phyloP scores from a whole-genome alignment of 306 rosid genomes.

The Gastrolobium villosum region DNA sequence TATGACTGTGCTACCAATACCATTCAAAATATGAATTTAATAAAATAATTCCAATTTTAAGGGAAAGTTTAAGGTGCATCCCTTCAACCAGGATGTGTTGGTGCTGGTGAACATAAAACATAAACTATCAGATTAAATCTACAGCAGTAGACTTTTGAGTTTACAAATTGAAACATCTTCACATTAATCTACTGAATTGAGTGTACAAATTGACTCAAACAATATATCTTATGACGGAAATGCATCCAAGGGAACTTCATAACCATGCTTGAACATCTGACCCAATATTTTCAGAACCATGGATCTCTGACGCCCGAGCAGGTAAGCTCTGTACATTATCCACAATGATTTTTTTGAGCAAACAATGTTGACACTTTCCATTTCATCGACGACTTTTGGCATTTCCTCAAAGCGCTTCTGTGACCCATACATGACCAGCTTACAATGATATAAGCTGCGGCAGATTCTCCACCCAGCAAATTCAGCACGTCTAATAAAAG shows the following conservation, averaged over 20 bases:
- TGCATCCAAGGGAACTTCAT: constrained; percentile 61
- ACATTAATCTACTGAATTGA: neutral
- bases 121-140: no score
- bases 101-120: no score
- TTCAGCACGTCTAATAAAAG: constrained; percentile 73
- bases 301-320: constrained; percentile 52
- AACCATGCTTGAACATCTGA: constrained; percentile 80
- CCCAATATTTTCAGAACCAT: constrained; percentile 73
- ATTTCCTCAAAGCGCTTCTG: constrained; percentile 66
- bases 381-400: constrained; percentile 71
- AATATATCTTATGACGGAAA: constrained; percentile 54
- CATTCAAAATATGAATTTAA: no score
- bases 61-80: no score
- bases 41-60: no score
- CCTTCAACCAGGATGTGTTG: no score
- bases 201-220: constrained; percentile 22
- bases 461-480: constrained; percentile 71
- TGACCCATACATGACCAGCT: constrained; percentile 78
- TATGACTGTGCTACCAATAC: no score
- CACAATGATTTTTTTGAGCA: constrained; percentile 64
- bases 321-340: constrained; percentile 73
- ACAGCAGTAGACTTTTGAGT: no score
- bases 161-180: neutral
- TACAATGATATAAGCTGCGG: constrained; percentile 80
- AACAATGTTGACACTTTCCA: constrained; percentile 57